These are phyloP conservation scores for Cyclotella sp. DNA, from an alignment of 108 stramenopile species.

Conservation along the genomic window DNA sequence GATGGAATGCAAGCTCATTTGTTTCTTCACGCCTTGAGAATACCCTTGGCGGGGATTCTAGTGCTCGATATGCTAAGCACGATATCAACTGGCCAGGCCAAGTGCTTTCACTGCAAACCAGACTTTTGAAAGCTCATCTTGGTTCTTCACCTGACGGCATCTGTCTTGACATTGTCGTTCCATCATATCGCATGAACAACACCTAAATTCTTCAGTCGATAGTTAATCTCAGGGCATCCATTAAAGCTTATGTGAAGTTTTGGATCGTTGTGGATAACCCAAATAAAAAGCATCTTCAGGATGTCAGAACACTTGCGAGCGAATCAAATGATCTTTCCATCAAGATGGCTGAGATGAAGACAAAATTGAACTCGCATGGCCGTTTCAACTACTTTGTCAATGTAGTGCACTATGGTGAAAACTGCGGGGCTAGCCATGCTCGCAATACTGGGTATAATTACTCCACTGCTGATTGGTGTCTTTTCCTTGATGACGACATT, in stretches of 20 bases:
- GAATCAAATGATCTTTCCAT: conserved; percentile 13
- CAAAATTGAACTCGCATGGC: neutral
- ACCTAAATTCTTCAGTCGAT: conserved; percentile 17
- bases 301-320: conserved; percentile 24
- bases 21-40: conserved; percentile 41
- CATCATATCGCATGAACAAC: conserved; percentile 55
- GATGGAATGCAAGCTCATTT: conserved; percentile 29
- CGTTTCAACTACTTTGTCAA: conserved; percentile 40
- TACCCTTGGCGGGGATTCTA: conserved; percentile 41
- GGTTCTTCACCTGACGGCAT: neutral
- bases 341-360: conserved; percentile 1
- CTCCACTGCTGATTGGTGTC: conserved; percentile 57
- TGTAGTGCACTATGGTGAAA: conserved; percentile 51
- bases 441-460: conserved; percentile 61
- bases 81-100: conserved; percentile 32
- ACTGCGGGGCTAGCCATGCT: conserved; percentile 63
- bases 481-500: conserved; percentile 81
- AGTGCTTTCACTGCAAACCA: conserved; percentile 29
- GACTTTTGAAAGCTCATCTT: conserved; percentile 12
- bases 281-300: conserved; percentile 15
- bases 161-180: conserved; percentile 64
- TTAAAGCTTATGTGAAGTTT: conserved; percentile 40
- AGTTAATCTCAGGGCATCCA: conserved; percentile 23
- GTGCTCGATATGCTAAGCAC: conserved; percentile 41
- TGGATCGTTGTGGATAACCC: conserved; percentile 54